phyloP scores from a whole-genome alignment of 345 rosid species.

The Gossypioides kirkii region DNA sequence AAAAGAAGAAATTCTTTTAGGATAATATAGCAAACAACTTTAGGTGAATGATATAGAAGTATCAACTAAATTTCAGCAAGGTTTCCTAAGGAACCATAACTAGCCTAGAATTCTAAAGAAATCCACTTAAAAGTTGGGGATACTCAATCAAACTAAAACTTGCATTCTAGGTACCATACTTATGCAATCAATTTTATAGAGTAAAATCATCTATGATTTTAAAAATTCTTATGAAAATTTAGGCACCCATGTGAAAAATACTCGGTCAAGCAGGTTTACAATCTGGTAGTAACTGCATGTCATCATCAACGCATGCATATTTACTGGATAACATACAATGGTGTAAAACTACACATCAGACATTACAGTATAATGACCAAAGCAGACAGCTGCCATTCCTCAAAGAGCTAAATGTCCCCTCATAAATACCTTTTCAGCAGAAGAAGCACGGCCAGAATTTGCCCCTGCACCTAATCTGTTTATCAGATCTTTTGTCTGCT shows the following conservation, averaged over 20 bases:
- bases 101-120: background rate
- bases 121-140: too few relatives aligned
- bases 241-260: background rate
- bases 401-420: background rate
- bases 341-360: background rate
- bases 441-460: conserved; percentile 88
- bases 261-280: background rate
- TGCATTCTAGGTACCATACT: too few relatives aligned
- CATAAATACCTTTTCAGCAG: conserved; percentile 79
- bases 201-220: background rate
- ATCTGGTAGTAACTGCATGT: background rate
- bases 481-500: conserved; percentile 67
- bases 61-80: background rate
- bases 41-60: background rate
- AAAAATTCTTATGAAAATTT: background rate
- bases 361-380: background rate
- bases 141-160: too few relatives aligned
- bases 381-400: background rate
- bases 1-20: background rate
- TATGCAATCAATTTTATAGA: too few relatives aligned
- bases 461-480: conserved; percentile 80
- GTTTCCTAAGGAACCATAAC: background rate
- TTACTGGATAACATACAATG: background rate
- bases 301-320: background rate
- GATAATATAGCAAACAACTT: background rate